Conservation (phyloP, 2,329 filamentous ascomycete genomes). For the Mycosphaerelloides madeirae region DNA sequence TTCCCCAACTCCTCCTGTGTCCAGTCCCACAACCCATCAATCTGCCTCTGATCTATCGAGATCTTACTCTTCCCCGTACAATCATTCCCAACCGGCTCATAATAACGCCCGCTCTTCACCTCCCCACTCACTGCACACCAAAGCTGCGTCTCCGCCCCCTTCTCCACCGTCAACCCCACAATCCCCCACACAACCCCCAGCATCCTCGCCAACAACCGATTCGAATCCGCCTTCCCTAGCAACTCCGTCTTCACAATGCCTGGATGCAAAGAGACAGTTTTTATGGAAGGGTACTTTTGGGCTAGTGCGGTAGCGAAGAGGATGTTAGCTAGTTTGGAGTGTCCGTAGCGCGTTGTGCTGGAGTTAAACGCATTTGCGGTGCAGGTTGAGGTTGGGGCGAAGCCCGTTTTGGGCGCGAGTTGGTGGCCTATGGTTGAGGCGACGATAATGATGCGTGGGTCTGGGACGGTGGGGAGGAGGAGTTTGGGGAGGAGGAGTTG, state of each 20-base stretch:
- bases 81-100: slow-evolving; percentile 34
- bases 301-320: slow-evolving; percentile 42
- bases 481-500: slow-evolving; percentile 25
- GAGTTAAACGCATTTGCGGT: slow-evolving; percentile 15
- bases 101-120: slow-evolving; percentile 23
- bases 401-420: slow-evolving; percentile 9
- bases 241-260: slow-evolving; percentile 47
- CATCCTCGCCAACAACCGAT: no score
- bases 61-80: no score
- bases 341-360: slow-evolving; percentile 37
- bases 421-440: slow-evolving; percentile 23
- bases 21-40: no score
- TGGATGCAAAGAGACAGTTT: slow-evolving; percentile 44
- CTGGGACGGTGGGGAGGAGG: slow-evolving; percentile 18
- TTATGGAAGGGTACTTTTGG: slow-evolving; percentile 41
- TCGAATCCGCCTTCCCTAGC: no score
- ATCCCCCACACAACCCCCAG: no score
- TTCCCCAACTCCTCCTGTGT: no score
- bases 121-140: slow-evolving; percentile 21
- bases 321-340: slow-evolving; percentile 48
- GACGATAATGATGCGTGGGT: slow-evolving; percentile 24
- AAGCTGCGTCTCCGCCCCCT: slow-evolving; percentile 22
- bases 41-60: no score
- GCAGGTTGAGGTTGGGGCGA: slow-evolving; percentile 22
- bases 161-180: slow-evolving; percentile 5